These are phyloP conservation scores for Russula compacta DNA, from an alignment of 768 basidiomycete species.

Conservation along the genomic window DNA sequence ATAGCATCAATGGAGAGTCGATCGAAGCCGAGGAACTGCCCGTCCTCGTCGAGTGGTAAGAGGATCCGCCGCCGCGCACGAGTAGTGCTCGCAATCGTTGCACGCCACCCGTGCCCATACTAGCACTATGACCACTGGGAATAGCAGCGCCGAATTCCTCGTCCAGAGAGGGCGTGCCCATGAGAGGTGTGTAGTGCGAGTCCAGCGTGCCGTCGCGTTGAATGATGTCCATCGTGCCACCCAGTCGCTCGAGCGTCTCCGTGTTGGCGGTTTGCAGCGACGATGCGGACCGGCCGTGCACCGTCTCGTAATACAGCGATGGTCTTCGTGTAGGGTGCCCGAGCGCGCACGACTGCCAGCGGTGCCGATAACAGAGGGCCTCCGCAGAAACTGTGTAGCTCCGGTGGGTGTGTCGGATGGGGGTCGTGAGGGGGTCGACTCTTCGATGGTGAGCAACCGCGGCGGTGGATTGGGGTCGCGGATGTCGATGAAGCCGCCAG, in stretches of 20 bases:
- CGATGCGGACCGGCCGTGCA: slow-evolving; percentile 30
- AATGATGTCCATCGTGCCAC: slow-evolving; percentile 59
- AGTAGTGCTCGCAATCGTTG: background rate
- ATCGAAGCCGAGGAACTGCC: background rate
- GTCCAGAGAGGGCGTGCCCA: background rate
- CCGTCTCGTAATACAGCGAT: slow-evolving; percentile 21
- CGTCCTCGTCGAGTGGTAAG: slow-evolving; percentile 1
- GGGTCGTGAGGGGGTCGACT: slow-evolving; percentile 33
- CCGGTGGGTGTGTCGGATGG: slow-evolving; percentile 16
- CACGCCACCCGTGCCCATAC: background rate
- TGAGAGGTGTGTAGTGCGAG: slow-evolving; percentile 2
- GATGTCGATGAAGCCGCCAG: slow-evolving; percentile 39
- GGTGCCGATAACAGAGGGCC: background rate
- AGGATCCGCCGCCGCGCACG: slow-evolving; percentile 10
- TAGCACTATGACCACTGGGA: background rate
- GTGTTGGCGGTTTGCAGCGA: slow-evolving; percentile 63
- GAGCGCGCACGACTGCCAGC: background rate
- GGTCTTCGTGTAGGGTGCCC: slow-evolving; percentile 14
- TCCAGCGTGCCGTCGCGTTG: slow-evolving; percentile 31
- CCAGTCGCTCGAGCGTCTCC: slow-evolving; percentile 57
- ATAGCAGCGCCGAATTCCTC: slow-evolving; percentile 7
- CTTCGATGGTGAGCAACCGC: slow-evolving; percentile 48
- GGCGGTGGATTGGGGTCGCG: slow-evolving; percentile 79
- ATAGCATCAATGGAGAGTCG: background rate
- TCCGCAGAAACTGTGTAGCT: background rate